Base-by-base conservation (phyloP, 2,329 filamentous ascomycete species). In the Geosmithia putterillii region DNA sequence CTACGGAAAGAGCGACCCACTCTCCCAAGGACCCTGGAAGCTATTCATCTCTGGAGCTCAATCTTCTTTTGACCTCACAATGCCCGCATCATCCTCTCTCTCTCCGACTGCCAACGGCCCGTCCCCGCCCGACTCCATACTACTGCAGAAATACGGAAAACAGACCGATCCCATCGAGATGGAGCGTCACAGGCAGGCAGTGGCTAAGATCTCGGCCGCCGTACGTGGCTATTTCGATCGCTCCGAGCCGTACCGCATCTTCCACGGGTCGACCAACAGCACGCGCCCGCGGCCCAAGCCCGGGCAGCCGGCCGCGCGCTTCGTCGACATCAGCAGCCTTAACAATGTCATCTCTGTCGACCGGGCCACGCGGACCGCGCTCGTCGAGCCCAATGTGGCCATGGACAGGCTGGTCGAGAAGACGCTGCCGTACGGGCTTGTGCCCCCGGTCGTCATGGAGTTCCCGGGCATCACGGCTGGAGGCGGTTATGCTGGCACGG, bases 251-350 rank as follows among this genome's bases (percentile, higher is more conserved):
- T 89, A 83, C 66, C 76, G 83, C 48, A 86, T 89, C 65, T 79
- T 73, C 58, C 83, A 88, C 66, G 84, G 83, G 52, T 81, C 78
- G 36, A 87, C 84, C 43, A 88, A 88, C 66, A 82, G 75, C 55
- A 88, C 84, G 40, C 77, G 73, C 5, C 71, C 72, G 52, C 46
- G 57, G 52, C 48, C 63, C 58, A 46, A 63, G 2, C 42, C 51
- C 36, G 52, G 54, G 43, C 51, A 47, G 17, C 42, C 52, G 34
- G 48, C 51, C 42, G 49, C 46, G n/a, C 47, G 49, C 40, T 42
- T 53, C 45, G 55, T 88, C 50, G 81, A 86, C 63, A 86, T 83
- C 53, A 77, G 76, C 54, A 60, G 64, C 3, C 70, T 89, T 3
- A 65, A 64, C 50, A 66, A 79, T 57, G 79, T 89, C 21, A 65